Base-by-base conservation (phyloP, 75 land plant species). In the Picea glauca region DNA sequence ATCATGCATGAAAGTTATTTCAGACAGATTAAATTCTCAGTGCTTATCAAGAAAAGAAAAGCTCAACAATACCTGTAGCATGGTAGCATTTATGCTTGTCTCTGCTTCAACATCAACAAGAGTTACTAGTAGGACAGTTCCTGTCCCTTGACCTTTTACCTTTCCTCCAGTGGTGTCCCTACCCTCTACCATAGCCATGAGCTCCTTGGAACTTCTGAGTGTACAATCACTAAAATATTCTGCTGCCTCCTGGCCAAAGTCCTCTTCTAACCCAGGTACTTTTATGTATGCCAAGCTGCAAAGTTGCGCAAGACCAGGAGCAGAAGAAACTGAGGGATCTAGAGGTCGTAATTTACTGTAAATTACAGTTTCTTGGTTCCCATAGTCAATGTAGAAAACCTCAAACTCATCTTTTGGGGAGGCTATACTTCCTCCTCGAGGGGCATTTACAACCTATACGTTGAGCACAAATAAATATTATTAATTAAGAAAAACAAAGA, bases 341-440 rank as follows among this genome's bases (percentile, higher is more conserved):
- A 95, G 18, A 26, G 99, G 99, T 31, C 99, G 84, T 75, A 98
- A 74, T 32, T 83, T 80, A 60, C 89, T 90, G 76, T 89, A 85
- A 11, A 96, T 74, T 80, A 93, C 90, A 5, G 58, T 65, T 78
- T 98, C 99, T 78, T 98, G 96, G 76, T 98, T 98, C 40, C 99
- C 99, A 81, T 90, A 98, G 78, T 98, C 99, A 43, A 98, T 86
- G 78, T 97, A 98, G 74, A 98, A 98, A 31, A 98, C 98, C 75
- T 95, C 98, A 78, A 91, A 98, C 26, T 81, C 82, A 33, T 90
- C 95, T 35, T 88, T 87, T 9, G 80, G 77, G 33, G 96, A 83
- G 46, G 88, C 77, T 11, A 89, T 88, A 56, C 18, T 31, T 60
- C 66, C 79, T 65, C 83, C 87, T 38, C 93, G 86, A 18, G 99